Conservation (phyloP, 257 asterid species). For the Eustoma russellianum region DNA sequence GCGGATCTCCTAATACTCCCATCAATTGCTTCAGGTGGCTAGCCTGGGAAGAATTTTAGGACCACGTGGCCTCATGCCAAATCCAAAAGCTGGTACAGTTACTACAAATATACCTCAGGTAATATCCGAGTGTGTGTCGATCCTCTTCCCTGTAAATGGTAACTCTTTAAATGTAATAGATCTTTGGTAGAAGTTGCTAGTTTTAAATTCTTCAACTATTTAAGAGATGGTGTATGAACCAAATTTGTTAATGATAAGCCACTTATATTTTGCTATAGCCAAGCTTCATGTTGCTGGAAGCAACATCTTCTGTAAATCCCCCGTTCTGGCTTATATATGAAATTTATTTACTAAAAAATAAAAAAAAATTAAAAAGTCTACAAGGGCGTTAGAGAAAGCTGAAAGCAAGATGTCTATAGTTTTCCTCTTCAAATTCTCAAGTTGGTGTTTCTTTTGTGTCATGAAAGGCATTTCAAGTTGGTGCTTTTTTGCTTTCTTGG, state of each 20-base stretch:
- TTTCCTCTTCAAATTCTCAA: background rate
- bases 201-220: no score
- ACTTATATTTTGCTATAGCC: no score
- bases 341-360: no score
- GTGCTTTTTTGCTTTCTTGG: background rate
- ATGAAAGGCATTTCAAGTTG: background rate
- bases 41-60: conserved; percentile 84
- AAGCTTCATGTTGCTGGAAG: no score
- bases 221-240: background rate
- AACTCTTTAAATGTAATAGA: no score
- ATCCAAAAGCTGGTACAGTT: conserved; percentile 98
- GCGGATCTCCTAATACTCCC: background rate
- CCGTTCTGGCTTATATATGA: background rate
- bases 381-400: no score
- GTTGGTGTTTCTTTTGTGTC: background rate
- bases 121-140: background rate
- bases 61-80: conserved; percentile 97
- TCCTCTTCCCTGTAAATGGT: background rate
- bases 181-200: no score
- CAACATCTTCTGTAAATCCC: no score
- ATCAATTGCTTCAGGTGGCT: conserved; percentile 58
- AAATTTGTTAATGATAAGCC: background rate
- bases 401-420: no score
- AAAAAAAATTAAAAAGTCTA: no score
- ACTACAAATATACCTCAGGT: conserved; percentile 97